Conservation (phyloP, 345 rosid genomes). For the Citropsis articulata region DNA sequence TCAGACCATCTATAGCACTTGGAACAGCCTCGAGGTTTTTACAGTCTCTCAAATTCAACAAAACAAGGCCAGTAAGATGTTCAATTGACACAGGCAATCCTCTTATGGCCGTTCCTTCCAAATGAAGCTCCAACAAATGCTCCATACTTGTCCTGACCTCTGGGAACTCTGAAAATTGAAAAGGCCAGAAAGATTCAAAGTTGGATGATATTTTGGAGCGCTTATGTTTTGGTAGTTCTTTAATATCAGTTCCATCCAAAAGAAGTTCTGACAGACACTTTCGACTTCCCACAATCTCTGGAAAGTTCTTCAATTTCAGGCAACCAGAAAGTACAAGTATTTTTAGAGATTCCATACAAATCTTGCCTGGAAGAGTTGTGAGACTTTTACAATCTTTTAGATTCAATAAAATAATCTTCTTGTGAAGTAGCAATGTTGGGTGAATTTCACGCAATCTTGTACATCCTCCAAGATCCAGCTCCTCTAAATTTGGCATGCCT, state of each 20-base stretch:
- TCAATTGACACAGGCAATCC: constrained; percentile 7
- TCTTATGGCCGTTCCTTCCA: no score
- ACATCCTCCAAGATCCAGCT: constrained; percentile 29
- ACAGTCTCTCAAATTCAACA: constrained; percentile 20
- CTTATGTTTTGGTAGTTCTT: constrained; percentile 19
- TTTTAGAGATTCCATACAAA: constrained; percentile 24
- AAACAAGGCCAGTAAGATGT: constrained; percentile 14
- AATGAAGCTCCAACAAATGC: no score
- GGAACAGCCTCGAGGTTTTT: constrained; percentile 27
- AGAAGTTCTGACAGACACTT: constrained; percentile 15
- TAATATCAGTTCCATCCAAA: constrained; percentile 27
- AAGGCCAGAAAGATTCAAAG: no score
- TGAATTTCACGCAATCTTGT: constrained; percentile 26
- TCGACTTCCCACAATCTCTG: constrained; percentile 21
- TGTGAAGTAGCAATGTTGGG: constrained; percentile 21
- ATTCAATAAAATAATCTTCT: constrained; percentile 16
- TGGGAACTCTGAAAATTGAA: no score
- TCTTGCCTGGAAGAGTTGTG: neutral
- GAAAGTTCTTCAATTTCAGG: constrained; percentile 27
- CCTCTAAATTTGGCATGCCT: constrained; percentile 21
- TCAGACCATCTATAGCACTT: constrained; percentile 7
- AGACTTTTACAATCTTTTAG: constrained; percentile 30
- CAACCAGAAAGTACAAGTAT: constrained; percentile 21
- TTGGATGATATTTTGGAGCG: no score
- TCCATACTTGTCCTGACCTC: no score